Percentiles rank a stretch among this genome's conserved stretches.
These are phyloP conservation scores for Hypoxylon sp. DNA, from an alignment of 2,329 filamentous ascomycete species.

Conservation along the genomic window DNA sequence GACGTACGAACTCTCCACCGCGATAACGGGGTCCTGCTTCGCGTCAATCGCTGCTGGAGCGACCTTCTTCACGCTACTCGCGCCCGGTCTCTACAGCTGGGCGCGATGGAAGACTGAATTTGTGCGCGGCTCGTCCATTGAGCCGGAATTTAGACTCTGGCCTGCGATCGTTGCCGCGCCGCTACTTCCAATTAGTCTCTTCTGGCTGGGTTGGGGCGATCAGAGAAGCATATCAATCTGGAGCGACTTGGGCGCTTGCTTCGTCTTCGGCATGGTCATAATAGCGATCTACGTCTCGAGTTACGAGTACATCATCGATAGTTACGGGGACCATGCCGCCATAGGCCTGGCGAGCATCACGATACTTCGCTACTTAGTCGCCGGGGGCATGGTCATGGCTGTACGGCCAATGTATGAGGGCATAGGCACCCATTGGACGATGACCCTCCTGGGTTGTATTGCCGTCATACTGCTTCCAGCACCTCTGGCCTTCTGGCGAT, in stretches of 20 bases:
- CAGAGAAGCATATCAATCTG: constrained; percentile 47
- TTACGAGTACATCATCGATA: constrained; percentile 72
- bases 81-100: constrained; percentile 63
- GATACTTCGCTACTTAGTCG: constrained; percentile 54
- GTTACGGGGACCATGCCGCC: constrained; percentile 67
- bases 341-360: constrained; percentile 54
- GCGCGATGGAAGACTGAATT: constrained; percentile 60
- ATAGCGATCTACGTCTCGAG: constrained; percentile 65
- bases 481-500: constrained; percentile 56
- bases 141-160: constrained; percentile 69
- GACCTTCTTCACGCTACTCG: constrained; percentile 59
- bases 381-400: constrained; percentile 59
- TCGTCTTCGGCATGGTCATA: constrained; percentile 67
- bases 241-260: constrained; percentile 61
- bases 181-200: constrained; percentile 64
- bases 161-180: constrained; percentile 57
- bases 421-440: constrained; percentile 60
- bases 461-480: constrained; percentile 53
- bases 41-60: constrained; percentile 59
- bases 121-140: constrained; percentile 58
- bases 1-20: constrained; percentile 62
- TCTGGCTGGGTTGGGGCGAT: constrained; percentile 72
- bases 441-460: constrained; percentile 58
- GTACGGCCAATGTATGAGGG: constrained; percentile 58
- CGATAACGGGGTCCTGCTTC: constrained; percentile 64